Percentiles rank a stretch among this genome's conserved stretches.
These are phyloP conservation scores for Hippophae rhamnoides DNA, from an alignment of 306 rosid genomes.

Conservation along the genomic window DNA sequence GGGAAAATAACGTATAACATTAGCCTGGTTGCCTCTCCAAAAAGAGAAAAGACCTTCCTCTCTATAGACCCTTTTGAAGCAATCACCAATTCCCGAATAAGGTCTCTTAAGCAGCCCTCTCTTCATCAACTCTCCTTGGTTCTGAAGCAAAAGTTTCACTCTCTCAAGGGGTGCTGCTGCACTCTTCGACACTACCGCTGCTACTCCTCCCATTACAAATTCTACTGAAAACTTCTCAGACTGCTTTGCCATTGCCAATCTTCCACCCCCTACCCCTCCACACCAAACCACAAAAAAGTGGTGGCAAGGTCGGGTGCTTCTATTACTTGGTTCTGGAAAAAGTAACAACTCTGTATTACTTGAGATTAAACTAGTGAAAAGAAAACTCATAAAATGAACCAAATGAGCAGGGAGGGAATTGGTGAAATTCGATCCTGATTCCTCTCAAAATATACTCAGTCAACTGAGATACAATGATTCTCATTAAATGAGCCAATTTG, in stretches of 20 bases:
- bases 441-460: too few relatives aligned
- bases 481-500: too few relatives aligned
- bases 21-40: constrained; percentile 94
- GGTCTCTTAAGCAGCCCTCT: constrained; percentile 72
- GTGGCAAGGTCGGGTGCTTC: too few relatives aligned
- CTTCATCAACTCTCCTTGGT: constrained; percentile 89
- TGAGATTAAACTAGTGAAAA: too few relatives aligned
- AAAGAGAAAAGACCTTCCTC: constrained; percentile 79
- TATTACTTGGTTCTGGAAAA: too few relatives aligned
- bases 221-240: constrained; percentile 67
- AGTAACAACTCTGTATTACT: too few relatives aligned
- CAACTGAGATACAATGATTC: too few relatives aligned
- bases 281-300: constrained; percentile 11
- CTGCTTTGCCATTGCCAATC: constrained; percentile 33
- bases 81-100: constrained; percentile 54
- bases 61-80: constrained; percentile 51
- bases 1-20: constrained; percentile 78
- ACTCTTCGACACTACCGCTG: constrained; percentile 57
- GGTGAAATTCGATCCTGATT: too few relatives aligned
- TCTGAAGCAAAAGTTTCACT: constrained; percentile 87
- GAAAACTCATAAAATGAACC: too few relatives aligned
- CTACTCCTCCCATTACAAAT: constrained; percentile 75
- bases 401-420: too few relatives aligned
- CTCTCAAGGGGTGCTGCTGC: constrained; percentile 90
- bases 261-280: not conserved